A percentile compares a stretch with the other conserved stretches of the same genome.
These are phyloP conservation scores for Cercospora janseana DNA, from an alignment of 2,329 filamentous ascomycete species.

Conservation along the genomic window DNA sequence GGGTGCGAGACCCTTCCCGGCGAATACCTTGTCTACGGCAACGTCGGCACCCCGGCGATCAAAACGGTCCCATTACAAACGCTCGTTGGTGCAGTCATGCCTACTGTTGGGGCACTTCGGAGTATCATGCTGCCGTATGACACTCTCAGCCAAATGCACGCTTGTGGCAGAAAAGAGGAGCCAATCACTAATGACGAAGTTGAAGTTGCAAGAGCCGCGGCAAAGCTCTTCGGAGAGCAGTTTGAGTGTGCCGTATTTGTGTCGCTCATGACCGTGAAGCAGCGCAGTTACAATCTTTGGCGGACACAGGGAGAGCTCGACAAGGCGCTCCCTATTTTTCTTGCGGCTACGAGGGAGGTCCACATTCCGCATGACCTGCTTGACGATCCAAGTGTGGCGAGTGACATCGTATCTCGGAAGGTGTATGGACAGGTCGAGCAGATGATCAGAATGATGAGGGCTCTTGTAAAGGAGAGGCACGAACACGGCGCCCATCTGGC, in stretches of 20 bases:
- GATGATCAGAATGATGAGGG: conserved; percentile 16
- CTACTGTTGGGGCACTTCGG: no score
- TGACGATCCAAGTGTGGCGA: conserved; percentile 6
- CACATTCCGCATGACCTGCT: conserved; percentile 1
- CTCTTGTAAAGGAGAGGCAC: conserved; percentile 8
- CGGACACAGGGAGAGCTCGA: not conserved
- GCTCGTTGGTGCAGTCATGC: not conserved
- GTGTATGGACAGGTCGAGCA: conserved; percentile 7
- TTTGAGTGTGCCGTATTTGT: conserved; percentile 8
- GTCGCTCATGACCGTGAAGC: not conserved
- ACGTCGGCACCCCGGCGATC: conserved; percentile 4
- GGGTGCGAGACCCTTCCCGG: not conserved
- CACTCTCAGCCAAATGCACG: not conserved
- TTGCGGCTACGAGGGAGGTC: not conserved
- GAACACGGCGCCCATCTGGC: conserved; percentile 7
- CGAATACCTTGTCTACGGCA: conserved; percentile 13
- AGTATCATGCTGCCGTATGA: no score
- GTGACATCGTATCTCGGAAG: conserved; percentile 6
- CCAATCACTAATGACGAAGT: not conserved
- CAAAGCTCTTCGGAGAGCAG: not conserved
- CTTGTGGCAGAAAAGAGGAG: no score
- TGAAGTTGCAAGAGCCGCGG: not conserved
- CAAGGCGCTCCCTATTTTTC: not conserved
- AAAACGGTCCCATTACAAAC: conserved; percentile 5
- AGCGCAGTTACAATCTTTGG: conserved; percentile 1